Evolutionary conservation across 495 filamentous ascomycete species (phyloP), one percentile per base, ranked within the genome.

Genomic region (Trichoderma asperelloides): DNA sequence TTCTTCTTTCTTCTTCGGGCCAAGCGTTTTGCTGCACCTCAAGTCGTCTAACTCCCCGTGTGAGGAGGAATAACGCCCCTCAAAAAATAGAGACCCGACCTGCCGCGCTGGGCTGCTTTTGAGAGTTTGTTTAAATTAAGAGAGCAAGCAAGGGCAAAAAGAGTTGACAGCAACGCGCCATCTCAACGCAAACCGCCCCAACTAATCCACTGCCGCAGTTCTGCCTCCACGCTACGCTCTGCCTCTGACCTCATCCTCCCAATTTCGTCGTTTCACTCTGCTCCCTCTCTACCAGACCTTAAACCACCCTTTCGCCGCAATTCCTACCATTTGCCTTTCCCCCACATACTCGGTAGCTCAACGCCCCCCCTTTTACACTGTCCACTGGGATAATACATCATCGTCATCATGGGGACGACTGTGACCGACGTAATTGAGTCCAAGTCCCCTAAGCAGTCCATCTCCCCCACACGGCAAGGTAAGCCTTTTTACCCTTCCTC

Each of bases 331-430:
- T 18, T 45, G 62, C 62, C n/a, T 45, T 64, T 45, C 33, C 62
- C 62, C 62, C 55, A 28, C 21, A 60, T 60, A 60, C 15, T 23
- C 5, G 55, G 55, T 60, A 28, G 55, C 25, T 25, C 16, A 28
- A 28, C 27, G 27, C 6, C 8, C 28, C 30, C 62, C 40, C 62
- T 15, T 64, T 41, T 30, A 18, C 60, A 63, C 27, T 33, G 40
- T 40, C 12, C 23, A 5, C 62, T 37, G 13, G 30, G 13, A 13
- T 64, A n/a, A 62, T 67, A 67, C 63, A 74, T 72, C 69, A 76
- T 76, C 74, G 74, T 77, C 76, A 75, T 77, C 74, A 79, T 79
- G 77, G 76, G 70, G 70, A 74, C 73, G 71, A 72, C 75, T 66
- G 67, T 75, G 71, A 72, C 69, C 71, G 49, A 69, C 72, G 70